These are phyloP conservation scores for Populus davidiana DNA, from an alignment of 345 rosid genomes.

Conservation along the genomic window DNA sequence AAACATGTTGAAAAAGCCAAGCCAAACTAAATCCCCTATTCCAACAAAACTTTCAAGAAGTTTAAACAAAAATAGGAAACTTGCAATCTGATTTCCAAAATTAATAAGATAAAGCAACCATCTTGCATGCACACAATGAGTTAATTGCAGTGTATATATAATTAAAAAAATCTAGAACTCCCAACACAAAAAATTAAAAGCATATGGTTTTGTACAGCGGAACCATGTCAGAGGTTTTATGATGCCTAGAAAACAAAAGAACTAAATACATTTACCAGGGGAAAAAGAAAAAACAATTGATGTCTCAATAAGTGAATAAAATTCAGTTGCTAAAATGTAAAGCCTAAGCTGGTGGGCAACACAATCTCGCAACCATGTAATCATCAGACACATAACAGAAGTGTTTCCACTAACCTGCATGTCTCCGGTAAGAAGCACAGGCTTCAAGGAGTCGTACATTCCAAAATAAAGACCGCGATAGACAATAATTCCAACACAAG, in stretches of 20 bases:
- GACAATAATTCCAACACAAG: slow-evolving; percentile 33
- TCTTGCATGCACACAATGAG: background rate
- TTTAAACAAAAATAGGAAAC: background rate
- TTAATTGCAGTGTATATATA: background rate
- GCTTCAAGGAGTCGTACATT: slow-evolving; percentile 32
- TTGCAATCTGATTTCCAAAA: background rate
- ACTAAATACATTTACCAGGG: background rate
- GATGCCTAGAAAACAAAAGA: background rate
- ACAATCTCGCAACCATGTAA: background rate
- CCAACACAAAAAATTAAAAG: background rate
- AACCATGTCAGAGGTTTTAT: background rate
- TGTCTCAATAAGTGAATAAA: background rate
- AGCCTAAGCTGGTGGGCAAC: background rate
- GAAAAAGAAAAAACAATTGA: background rate
- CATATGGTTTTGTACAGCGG: background rate
- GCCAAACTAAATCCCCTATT: background rate
- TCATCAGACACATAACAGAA: background rate
- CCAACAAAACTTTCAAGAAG: background rate
- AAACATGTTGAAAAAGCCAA: background rate
- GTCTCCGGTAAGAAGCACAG: slow-evolving; percentile 22
- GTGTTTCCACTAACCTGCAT: slow-evolving; percentile 19
- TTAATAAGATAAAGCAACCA: background rate
- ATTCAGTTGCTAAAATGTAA: background rate
- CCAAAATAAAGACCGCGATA: slow-evolving; percentile 38
- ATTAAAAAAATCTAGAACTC: background rate